Conservation (phyloP, 208 protist genomes). For the Trypanosoma vivax region DNA sequence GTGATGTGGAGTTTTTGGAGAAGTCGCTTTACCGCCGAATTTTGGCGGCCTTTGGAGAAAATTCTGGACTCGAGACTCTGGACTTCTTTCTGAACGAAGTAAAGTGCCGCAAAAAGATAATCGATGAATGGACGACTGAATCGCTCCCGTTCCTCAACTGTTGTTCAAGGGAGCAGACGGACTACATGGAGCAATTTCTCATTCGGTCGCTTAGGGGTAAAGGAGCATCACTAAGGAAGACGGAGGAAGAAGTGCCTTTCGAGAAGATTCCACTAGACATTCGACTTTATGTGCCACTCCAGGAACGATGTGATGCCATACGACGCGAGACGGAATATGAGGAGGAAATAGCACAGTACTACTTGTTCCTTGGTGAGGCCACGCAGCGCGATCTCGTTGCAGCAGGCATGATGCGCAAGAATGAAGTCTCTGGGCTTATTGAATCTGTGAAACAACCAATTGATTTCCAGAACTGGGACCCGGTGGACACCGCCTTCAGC, state of each 20-base stretch:
- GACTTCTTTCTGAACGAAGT: constrained; percentile 17
- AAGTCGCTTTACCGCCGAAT: constrained; percentile 4
- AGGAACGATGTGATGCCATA: constrained; percentile 49
- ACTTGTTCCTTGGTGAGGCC: constrained; percentile 34
- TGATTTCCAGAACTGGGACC: constrained; percentile 25
- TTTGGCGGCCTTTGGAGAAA: background rate
- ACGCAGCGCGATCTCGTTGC: constrained; percentile 43
- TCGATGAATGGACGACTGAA: constrained; percentile 22
- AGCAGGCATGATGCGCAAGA: constrained; percentile 20
- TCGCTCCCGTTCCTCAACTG: constrained; percentile 35
- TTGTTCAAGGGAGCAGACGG: constrained; percentile 11
- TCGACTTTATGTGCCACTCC: constrained; percentile 46
- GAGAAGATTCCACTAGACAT: constrained; percentile 20
- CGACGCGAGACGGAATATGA: constrained; percentile 62
- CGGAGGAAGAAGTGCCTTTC: background rate
- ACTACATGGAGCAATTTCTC: constrained; percentile 21
- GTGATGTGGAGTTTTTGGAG: constrained; percentile 35
- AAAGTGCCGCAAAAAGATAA: constrained; percentile 5
- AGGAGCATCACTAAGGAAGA: background rate
- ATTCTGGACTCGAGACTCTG: constrained; percentile 19
- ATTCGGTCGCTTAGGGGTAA: constrained; percentile 12
- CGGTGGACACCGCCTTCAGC: constrained; percentile 40
- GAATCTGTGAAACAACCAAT: constrained; percentile 18
- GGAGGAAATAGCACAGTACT: constrained; percentile 50
- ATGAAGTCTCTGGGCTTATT: constrained; percentile 16